Evolutionary conservation across 495 filamentous ascomycete genomes (phyloP), one percentile per base, ranked within the genome.

Genomic region (Thermochaetoides thermophila): DNA sequence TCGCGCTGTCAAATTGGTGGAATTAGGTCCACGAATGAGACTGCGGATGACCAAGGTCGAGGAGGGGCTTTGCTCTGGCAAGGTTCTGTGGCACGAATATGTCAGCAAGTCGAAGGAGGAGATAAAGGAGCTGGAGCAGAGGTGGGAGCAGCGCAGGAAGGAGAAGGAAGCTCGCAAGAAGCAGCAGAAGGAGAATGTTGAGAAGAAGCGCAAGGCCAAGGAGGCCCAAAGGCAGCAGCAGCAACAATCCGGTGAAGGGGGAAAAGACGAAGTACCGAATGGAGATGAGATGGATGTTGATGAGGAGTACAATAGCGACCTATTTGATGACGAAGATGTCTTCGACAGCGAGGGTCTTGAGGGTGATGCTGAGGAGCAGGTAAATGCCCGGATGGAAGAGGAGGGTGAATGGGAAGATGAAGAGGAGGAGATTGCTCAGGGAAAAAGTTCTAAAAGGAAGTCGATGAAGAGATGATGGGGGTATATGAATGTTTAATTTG

Each of bases 41-140:
- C 57, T 99, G 20, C 72, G 87, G 26, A 68, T 99, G 70, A 78
- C 79, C 32, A 96, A 99, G 59, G 86, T 99, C 8, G 89, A 99
- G 52, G 91, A 96, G 41, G 91, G 85, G 11, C 54, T 96, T 9
- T 95, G 85, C 48, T 69, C 73, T 20, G 89, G 89, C 24, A 86
- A 83, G 57, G 69, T 94, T 21, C 81, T 99, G 79, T 96, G 91
- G 89, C 91, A 99, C 57, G 84, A 94, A 47, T 89, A 77, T 46
- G 69, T 94, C 34, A 68, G 69, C 45, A 99, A 96, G 65, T 74
- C 76, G 1, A 73, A 71, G 42, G 63, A 72, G 23, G 89, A 96
- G 49, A 58, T 82, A 27, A 71, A 71, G 50, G 68, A 73, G 33
- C 53, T 93, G 45, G 84, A 96, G 44, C 61, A 74, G 60, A 68